Base-by-base conservation (phyloP, 345 rosid genomes). In the Dipteronia sinensis region DNA sequence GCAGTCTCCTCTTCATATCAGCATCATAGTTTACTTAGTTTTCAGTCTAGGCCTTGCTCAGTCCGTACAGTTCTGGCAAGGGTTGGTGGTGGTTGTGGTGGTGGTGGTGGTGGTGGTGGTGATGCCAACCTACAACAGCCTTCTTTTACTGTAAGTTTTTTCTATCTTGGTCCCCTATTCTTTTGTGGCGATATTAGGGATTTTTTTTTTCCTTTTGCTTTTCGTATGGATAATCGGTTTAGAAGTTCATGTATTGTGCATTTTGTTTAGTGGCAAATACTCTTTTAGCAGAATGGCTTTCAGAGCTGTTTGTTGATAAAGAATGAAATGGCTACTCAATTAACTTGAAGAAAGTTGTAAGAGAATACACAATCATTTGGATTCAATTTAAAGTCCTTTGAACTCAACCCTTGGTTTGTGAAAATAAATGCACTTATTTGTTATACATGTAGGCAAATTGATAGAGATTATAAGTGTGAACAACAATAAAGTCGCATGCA, bases 71-170 rank as follows among this genome's bases (percentile, higher is more conserved):
- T 82, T 0, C 74, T 78, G 27, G 64, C 81, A n/a, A 80, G 84
- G 73, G 84, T 67, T 77, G 31, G 78, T 64, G 90, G 86, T 64
- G 75, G 72, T 65, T n/a, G n/a, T n/a, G n/a, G n/a, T n/a, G n/a
- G n/a, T n/a, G n/a, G n/a, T n/a, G n/a, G n/a, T n/a, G n/a, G n/a
- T 77, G 31, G 78, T 64, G 90, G 86, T 64, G 75, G 72, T 65
- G 83, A 82, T 67, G 70, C 84, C 74, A 63, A 83, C 23, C 79
- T 82, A 1, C 85, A 40, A 53, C 81, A 81, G 46, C 78, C 90
- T 7, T 63, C 83, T 71, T 64, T 87, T 71, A 77, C 87, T 83
- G 95, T 94, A 87, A 89, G 91, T 78, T 68, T 67, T 59, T 58
- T 68, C 59, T 9, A 38, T 27, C 29, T 38, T 71, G 31, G 51